Conservation (phyloP, 345 rosid species). For the Euclidium syriacum region DNA sequence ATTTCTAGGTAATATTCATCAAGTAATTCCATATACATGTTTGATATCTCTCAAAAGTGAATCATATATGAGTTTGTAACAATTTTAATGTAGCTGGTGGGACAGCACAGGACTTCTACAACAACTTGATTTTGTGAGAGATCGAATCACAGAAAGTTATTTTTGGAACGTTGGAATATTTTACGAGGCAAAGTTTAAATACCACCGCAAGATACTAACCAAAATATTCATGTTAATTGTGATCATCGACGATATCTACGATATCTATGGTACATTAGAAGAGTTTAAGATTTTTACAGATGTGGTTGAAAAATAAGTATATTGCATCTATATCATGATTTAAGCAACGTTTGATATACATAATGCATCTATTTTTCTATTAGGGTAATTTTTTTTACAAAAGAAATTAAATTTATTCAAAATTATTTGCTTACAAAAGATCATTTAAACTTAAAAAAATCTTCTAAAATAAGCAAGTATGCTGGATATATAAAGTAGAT, state of each 20-base stretch:
- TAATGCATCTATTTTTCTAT: too few species aligned
- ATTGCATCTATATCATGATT: too few species aligned
- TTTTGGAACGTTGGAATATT: constrained; percentile 30
- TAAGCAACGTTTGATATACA: too few species aligned
- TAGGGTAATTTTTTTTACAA: too few species aligned
- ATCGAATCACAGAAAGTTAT: constrained; percentile 33
- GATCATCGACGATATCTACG: constrained; percentile 39
- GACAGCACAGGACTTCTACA: constrained; percentile 20
- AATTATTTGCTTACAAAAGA: too few species aligned
- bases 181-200: constrained; percentile 24
- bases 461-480: too few species aligned
- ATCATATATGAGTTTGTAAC: neutral
- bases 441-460: too few species aligned
- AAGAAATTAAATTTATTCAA: too few species aligned
- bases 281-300: constrained; percentile 33
- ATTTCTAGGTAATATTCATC: constrained; percentile 24
- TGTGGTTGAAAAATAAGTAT: constrained; percentile 15
- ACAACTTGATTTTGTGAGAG: constrained; percentile 35
- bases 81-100: constrained; percentile 41
- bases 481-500: too few species aligned
- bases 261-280: constrained; percentile 37
- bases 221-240: constrained; percentile 23
- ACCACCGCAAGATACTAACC: constrained; percentile 26
- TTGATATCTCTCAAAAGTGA: neutral
- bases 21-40: neutral